Base-by-base conservation (phyloP, 2,329 filamentous ascomycete species). In the Fusarium sp. region DNA sequence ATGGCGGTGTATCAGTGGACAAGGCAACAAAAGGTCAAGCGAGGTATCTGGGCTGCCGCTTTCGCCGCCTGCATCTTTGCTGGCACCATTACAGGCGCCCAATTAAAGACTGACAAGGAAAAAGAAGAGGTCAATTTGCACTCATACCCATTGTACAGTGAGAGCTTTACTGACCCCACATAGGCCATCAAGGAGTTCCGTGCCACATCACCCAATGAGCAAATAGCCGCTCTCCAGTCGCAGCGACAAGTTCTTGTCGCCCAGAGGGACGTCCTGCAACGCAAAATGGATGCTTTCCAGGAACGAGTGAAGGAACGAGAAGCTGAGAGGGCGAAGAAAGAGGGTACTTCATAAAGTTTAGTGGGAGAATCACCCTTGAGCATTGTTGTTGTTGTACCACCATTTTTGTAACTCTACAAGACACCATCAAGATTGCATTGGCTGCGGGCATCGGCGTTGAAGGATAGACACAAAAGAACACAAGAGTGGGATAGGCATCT, bases 71-170 rank as follows among this genome's bases (percentile, higher is more conserved):
- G 85, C 60, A 80, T 85, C 64, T 78, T 82, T 62, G 83, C 85
- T 34, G 84, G 85, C 62, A 76, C 82, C 46, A 78, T 84, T 48
- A 86, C 85, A 60, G 85, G 85, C 54, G 85, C 85, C 7, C 82
- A 83, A 47, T 73, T 87, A 47, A 87, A 86, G 77, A 80, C 81
- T 50, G 82, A 85, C 63, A 78, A 82, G 62, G 83, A 87, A 66
- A 85, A 81, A 70, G 77, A 80, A 66, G 76, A 84, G 72, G 84
- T 85, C 62, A 40, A 74, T 66, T 13, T 7, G 9, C 48, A 16
- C 30, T 39, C 16, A 39, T 16, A 15, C 7, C 10, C 7, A 41
- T 8, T 18, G 5, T 27, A 11, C 6, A 16, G 4, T 31, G 10
- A 18, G 12, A 18, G n/a, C 7, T 11, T 15, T 28, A 16, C 37